These are phyloP conservation scores for Poa pratensis DNA, from an alignment of 176 grass and related monocot species.

Conservation along the genomic window DNA sequence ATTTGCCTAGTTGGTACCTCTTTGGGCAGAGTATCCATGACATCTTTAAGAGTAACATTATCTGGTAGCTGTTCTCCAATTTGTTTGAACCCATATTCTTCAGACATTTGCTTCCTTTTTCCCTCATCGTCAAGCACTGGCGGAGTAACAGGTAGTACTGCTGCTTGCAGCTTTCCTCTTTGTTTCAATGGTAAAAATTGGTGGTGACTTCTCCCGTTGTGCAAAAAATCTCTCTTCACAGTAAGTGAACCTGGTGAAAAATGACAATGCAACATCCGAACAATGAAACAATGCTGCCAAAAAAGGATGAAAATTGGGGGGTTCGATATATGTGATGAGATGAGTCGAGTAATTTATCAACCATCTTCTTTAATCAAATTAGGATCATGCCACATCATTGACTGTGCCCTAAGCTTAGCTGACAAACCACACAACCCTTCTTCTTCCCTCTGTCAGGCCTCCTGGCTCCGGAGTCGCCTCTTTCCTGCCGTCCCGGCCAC, in stretches of 20 bases:
- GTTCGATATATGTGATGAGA: background rate
- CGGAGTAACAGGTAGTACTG: conserved; percentile 45
- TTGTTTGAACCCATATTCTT: conserved; percentile 86
- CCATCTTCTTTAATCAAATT: conserved; percentile 4
- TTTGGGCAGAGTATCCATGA: conserved; percentile 95
- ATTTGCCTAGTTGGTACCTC: conserved; percentile 51
- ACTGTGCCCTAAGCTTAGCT: background rate
- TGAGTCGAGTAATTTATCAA: background rate
- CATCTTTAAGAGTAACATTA: conserved; percentile 73
- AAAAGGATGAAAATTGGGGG: conserved; percentile 1
- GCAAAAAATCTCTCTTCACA: conserved; percentile 42
- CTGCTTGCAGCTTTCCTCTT: conserved; percentile 46
- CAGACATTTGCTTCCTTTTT: conserved; percentile 65
- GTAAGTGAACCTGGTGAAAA: conserved; percentile 33
- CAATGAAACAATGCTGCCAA: conserved; percentile 10
- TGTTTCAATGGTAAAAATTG: conserved; percentile 45
- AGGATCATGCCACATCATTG: background rate
- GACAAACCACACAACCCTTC: background rate
- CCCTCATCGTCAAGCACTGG: conserved; percentile 56
- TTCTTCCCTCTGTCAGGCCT: background rate
- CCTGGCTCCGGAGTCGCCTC: background rate
- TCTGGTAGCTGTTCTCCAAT: conserved; percentile 86
- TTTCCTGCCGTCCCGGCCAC: background rate
- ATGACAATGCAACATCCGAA: background rate
- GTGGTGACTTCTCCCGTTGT: conserved; percentile 21